A percentile compares a stretch with the other conserved stretches of the same genome.
Evolutionary conservation across 1,139 yeast species (phyloP).

Genomic region (Zygosaccharomyces sapae): DNA sequence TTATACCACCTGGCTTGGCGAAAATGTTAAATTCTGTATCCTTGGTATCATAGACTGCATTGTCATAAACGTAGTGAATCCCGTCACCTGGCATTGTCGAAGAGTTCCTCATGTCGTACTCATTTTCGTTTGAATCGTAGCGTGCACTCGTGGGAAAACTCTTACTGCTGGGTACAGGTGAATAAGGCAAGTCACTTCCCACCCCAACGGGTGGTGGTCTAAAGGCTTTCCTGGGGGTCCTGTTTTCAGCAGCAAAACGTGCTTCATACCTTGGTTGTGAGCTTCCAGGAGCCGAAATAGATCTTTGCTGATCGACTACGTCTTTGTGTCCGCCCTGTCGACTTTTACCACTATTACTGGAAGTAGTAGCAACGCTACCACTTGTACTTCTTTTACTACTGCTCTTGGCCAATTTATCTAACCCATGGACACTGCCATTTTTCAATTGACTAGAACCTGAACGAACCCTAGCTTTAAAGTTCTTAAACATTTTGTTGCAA

Average conservation of each 20-base stretch:
- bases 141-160: slow-evolving; percentile 2
- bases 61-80: slow-evolving; percentile 20
- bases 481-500: slow-evolving; percentile 10
- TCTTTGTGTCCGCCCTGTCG: background rate
- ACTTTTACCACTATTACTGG: too few species aligned
- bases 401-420: slow-evolving; percentile 12
- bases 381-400: slow-evolving; percentile 5
- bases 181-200: background rate
- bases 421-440: slow-evolving; percentile 14
- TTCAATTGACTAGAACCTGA: slow-evolving; percentile 8
- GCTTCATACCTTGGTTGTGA: background rate
- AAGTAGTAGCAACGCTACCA: background rate
- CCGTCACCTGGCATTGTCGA: background rate
- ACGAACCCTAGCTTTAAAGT: slow-evolving; percentile 14
- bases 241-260: background rate
- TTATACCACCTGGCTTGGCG: slow-evolving; percentile 25
- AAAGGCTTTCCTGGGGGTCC: background rate
- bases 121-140: background rate
- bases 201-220: slow-evolving; percentile 2
- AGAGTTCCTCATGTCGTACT: background rate
- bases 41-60: slow-evolving; percentile 12
- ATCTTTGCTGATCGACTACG: background rate
- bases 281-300: slow-evolving; percentile 2
- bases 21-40: slow-evolving; percentile 30
- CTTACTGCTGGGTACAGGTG: slow-evolving; percentile 4